These are phyloP conservation scores for Stemphylium lycopersici DNA, from an alignment of 2,329 filamentous ascomycete genomes.

Conservation along the genomic window DNA sequence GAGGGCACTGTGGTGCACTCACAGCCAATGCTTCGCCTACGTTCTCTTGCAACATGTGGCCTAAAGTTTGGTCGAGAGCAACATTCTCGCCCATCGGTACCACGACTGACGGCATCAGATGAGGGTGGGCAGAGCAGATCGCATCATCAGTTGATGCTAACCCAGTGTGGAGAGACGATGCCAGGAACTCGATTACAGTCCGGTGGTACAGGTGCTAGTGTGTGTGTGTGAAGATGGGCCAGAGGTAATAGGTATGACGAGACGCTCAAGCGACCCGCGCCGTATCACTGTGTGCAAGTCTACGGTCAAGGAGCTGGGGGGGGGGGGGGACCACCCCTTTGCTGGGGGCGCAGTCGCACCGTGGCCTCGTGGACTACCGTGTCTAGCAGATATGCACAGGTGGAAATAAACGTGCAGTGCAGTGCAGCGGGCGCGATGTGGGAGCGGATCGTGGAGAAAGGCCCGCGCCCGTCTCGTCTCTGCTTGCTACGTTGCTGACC, in stretches of 20 bases:
- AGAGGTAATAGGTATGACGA: constrained; percentile 27
- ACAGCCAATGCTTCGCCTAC: constrained; percentile 16
- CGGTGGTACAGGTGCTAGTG: constrained; percentile 22
- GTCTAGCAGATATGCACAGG: constrained; percentile 43
- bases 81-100: constrained; percentile 31
- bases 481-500: constrained; percentile 46
- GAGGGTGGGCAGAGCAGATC: constrained; percentile 16
- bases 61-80: constrained; percentile 16
- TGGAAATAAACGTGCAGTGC: constrained; percentile 51
- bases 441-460: constrained; percentile 46
- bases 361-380: constrained; percentile 42
- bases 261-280: constrained; percentile 35
- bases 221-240: constrained; percentile 14
- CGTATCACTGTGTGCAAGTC: constrained; percentile 33
- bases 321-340: constrained; percentile 5
- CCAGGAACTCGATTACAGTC: constrained; percentile 25
- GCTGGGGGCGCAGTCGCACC: constrained; percentile 36
- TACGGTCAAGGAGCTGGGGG: constrained; percentile 4
- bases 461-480: constrained; percentile 33
- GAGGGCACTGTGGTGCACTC: constrained; percentile 6
- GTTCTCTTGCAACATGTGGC: constrained; percentile 35
- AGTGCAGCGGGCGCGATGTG: constrained; percentile 50
- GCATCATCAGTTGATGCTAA: constrained; percentile 24
- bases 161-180: constrained; percentile 13
- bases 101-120: constrained; percentile 38